Percentiles rank a stretch among this genome's conserved stretches.
These are phyloP conservation scores for Lipomyces japonicus DNA, from an alignment of 805 yeast species.

Conservation along the genomic window DNA sequence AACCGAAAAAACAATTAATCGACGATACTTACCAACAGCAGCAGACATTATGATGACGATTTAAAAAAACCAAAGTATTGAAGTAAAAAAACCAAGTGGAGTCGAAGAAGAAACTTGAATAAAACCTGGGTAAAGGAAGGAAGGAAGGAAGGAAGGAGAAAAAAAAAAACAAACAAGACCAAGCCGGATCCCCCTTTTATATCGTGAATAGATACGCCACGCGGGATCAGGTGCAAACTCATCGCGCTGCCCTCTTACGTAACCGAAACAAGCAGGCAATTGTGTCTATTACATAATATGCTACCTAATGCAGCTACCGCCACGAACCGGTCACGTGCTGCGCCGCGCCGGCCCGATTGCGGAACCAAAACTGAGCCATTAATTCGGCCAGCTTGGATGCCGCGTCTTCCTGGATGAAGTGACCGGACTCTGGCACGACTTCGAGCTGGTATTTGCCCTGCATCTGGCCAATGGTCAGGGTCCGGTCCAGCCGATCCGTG, in stretches of 20 bases:
- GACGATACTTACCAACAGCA: slow-evolving; percentile 6
- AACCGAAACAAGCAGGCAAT: not conserved
- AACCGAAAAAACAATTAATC: not conserved
- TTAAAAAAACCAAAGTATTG: not conserved
- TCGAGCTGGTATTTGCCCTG: slow-evolving; percentile 89
- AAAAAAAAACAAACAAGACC: not conserved
- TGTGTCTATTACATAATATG: not conserved
- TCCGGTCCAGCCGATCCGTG: slow-evolving; percentile 80
- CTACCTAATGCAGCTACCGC: not conserved
- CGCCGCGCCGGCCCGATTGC: slow-evolving; percentile 23
- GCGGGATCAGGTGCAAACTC: not conserved
- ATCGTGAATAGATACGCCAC: not conserved
- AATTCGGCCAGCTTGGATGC: slow-evolving; percentile 58
- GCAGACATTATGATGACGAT: slow-evolving; percentile 10
- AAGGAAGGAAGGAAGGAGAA: not conserved
- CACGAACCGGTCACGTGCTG: slow-evolving; percentile 3
- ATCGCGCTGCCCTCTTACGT: not conserved
- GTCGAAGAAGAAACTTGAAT: not conserved
- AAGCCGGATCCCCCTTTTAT: not conserved
- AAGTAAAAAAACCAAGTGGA: not conserved
- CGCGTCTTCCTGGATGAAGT: slow-evolving; percentile 90
- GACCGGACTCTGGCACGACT: slow-evolving; percentile 79
- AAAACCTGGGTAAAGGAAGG: not conserved
- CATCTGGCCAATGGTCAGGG: slow-evolving; percentile 92
- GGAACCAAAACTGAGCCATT: slow-evolving; percentile 16